Percentiles rank a stretch among this genome's conserved stretches.
Conservation (phyloP, 2,329 filamentous ascomycete genomes). For the Epichloe sp. region DNA sequence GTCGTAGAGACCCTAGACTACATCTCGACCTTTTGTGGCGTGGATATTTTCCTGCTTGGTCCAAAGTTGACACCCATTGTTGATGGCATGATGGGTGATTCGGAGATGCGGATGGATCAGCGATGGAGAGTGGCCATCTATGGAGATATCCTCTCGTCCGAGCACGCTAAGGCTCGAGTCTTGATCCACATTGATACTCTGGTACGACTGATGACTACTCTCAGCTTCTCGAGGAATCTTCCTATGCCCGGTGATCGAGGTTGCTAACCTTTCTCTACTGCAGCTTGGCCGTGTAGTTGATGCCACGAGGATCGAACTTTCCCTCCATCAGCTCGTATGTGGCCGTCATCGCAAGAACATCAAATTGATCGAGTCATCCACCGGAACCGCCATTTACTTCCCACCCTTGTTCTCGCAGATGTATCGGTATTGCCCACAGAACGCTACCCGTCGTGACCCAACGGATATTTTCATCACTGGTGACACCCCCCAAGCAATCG, state of each 20-base stretch:
- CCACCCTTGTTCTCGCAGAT: conserved; percentile 86
- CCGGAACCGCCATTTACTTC: conserved; percentile 95
- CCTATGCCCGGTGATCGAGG: not conserved
- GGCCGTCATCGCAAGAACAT: conserved; percentile 94
- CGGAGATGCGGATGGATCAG: conserved; percentile 75
- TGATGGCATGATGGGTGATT: conserved; percentile 61
- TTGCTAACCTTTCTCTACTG: not conserved
- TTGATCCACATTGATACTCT: conserved; percentile 96
- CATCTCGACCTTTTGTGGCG: conserved; percentile 77
- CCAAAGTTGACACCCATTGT: conserved; percentile 75
- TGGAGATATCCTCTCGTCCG: conserved; percentile 85
- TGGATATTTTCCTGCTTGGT: conserved; percentile 90
- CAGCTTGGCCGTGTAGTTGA: conserved; percentile 66
- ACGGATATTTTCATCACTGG: conserved; percentile 94
- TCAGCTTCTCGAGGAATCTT: not conserved
- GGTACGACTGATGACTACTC: conserved; percentile 32
- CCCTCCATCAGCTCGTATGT: conserved; percentile 83
- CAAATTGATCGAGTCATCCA: conserved; percentile 91
- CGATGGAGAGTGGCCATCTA: conserved; percentile 89
- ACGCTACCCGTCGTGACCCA: conserved; percentile 68
- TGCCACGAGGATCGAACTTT: conserved; percentile 67
- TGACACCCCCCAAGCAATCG: conserved; percentile 72
- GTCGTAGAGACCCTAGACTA: conserved; percentile 79
- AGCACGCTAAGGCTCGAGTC: conserved; percentile 92
- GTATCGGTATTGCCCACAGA: conserved; percentile 77